These are phyloP conservation scores for Urochloa ruziziensis DNA, from an alignment of 176 grass and related monocot genomes.

Conservation along the genomic window DNA sequence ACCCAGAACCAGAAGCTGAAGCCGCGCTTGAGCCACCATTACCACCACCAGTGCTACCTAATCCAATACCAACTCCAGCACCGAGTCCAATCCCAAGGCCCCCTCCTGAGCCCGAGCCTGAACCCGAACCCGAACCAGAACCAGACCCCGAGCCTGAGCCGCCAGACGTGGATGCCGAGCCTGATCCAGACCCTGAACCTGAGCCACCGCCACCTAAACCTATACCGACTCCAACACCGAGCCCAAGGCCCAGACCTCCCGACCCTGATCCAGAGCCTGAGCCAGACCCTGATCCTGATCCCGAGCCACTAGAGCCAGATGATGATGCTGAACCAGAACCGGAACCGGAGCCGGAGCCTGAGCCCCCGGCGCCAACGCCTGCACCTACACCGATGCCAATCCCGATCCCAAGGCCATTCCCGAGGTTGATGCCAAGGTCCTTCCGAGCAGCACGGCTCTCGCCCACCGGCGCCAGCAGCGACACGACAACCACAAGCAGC, in stretches of 20 bases:
- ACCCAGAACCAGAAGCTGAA: background rate
- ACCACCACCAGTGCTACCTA: background rate
- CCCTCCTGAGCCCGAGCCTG: background rate
- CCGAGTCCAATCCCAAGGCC: slow-evolving; percentile 15
- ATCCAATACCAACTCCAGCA: slow-evolving; percentile 1
- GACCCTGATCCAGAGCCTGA: slow-evolving; percentile 33
- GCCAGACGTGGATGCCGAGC: background rate
- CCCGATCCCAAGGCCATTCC: slow-evolving; percentile 41
- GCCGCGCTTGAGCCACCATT: background rate
- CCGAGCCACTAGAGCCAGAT: background rate
- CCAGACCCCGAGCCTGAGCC: slow-evolving; percentile 1
- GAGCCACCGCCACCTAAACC: slow-evolving; percentile 32
- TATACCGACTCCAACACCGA: slow-evolving; percentile 44
- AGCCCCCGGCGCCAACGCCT: slow-evolving; percentile 32
- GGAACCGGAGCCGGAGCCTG: background rate
- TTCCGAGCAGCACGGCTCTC: slow-evolving; percentile 52
- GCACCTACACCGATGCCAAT: slow-evolving; percentile 47
- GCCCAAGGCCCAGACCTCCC: slow-evolving; percentile 40
- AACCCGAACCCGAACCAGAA: slow-evolving; percentile 24
- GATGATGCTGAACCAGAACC: slow-evolving; percentile 23
- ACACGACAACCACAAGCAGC: background rate
- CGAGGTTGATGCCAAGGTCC: slow-evolving; percentile 61
- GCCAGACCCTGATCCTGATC: background rate
- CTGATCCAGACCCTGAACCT: slow-evolving; percentile 7
- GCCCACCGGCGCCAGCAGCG: slow-evolving; percentile 5